Conservation (phyloP, 306 rosid genomes). For the Trifolium repens region DNA sequence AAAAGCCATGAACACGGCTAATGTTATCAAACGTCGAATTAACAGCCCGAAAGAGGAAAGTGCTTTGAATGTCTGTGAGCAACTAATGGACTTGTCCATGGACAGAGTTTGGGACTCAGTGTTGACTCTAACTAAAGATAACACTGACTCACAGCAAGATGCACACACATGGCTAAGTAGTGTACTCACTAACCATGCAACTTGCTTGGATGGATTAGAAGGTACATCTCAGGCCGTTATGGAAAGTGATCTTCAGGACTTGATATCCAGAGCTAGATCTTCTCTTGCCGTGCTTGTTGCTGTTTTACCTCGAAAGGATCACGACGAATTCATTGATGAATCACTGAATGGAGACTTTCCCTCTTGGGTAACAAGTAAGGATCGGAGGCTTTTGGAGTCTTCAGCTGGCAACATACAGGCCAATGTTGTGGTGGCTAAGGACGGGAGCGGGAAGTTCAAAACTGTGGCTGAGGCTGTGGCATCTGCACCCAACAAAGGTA, state of each 20-base stretch:
- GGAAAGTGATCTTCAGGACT: slow-evolving; percentile 47
- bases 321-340: slow-evolving; percentile 10
- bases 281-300: slow-evolving; percentile 53
- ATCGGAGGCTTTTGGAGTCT: slow-evolving; percentile 47
- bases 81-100: slow-evolving; percentile 51
- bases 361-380: slow-evolving; percentile 53
- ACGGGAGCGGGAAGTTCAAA: slow-evolving; percentile 65
- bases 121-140: slow-evolving; percentile 40
- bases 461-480: slow-evolving; percentile 63
- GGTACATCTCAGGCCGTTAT: slow-evolving; percentile 31
- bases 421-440: slow-evolving; percentile 68
- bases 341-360: slow-evolving; percentile 42
- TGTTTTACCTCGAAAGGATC: slow-evolving; percentile 28
- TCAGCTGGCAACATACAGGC: slow-evolving; percentile 41
- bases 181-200: slow-evolving; percentile 68
- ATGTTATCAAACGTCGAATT: slow-evolving; percentile 35
- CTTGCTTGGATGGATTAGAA: slow-evolving; percentile 63
- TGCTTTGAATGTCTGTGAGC: slow-evolving; percentile 51
- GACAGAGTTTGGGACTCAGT: slow-evolving; percentile 39
- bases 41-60: slow-evolving; percentile 46
- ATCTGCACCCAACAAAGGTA: slow-evolving; percentile 54
- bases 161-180: slow-evolving; percentile 68
- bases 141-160: slow-evolving; percentile 37
- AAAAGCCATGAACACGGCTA: slow-evolving; percentile 38
- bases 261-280: slow-evolving; percentile 53